Evolutionary conservation across 1,284 basidiomycete species (phyloP), one percentile per base, ranked within the genome.

Genomic region (Porodaedalea pini): DNA sequence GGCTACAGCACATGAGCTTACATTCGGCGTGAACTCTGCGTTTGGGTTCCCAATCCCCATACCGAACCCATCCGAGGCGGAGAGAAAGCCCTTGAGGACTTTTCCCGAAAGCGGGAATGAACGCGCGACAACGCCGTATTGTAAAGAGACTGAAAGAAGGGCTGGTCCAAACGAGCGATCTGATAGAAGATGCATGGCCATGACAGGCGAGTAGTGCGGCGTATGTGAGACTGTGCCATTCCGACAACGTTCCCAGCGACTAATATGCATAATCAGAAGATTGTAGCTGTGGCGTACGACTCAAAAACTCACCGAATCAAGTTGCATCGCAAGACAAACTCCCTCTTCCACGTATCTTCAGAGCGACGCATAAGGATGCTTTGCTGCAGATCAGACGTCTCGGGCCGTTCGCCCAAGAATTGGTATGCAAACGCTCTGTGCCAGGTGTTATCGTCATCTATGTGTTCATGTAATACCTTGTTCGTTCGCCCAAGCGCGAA

Each of bases 381-480:
- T 63, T 69, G 64, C 39, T 3, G 54, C 44, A 32, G 58, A 50
- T 40, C 56, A 54, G 50, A 51, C 47, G 37, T 74, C 15, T 68
- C 66, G 56, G 71, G 71, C 31, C 75, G 71, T 50, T 90, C 78
- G 43, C 82, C 81, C 51, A 90, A 71, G 67, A 86, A 88, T 66
- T 87, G 85, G 58, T 76, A 80, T 54, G 83, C 73, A 68, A 90
- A 91, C n/a, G 91, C 90, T n/a, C 80, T 75, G 49, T 82, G 78
- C 92, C 92, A 94, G 31, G 88, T 92, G 63, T 83, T 85, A 60
- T 94, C 92, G 65, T 90, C 81, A 60, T 79, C 79, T 74, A 90
- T 74, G 75, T 91, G 86, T 59, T 78, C 72, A 63, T 80, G 74
- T 61, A 93, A 78, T 47, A 69, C 65, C 47, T 71, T 75, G 69